Evolutionary conservation across 805 yeast genomes (phyloP).

Genomic region (Barnettozyma siamensis): DNA sequence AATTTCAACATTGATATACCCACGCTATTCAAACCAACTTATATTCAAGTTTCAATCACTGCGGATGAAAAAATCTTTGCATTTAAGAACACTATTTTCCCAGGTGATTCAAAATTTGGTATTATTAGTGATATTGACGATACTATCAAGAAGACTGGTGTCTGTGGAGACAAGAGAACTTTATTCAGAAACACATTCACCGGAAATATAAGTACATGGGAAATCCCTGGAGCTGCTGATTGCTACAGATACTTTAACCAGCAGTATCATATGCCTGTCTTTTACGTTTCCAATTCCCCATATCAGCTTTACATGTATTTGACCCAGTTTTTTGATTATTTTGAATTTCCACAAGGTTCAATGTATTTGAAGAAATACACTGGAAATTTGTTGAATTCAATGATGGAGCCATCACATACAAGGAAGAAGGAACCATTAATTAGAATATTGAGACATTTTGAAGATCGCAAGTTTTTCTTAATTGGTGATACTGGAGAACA

Average conservation of each 20-base stretch:
- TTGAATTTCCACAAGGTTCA: conserved; percentile 70
- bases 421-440: conserved; percentile 65
- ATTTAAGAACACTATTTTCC: conserved; percentile 39
- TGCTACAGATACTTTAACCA: conserved; percentile 58
- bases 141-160: conserved; percentile 87
- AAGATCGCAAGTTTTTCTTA: conserved; percentile 69
- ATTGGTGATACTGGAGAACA: conserved; percentile 96
- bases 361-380: conserved; percentile 81
- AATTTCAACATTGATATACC: conserved; percentile 49
- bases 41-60: conserved; percentile 44
- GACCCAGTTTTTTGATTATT: conserved; percentile 46
- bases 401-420: conserved; percentile 83
- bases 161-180: conserved; percentile 79
- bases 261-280: conserved; percentile 50
- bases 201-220: conserved; percentile 59
- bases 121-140: conserved; percentile 92
- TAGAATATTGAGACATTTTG: conserved; percentile 66
- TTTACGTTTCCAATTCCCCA: conserved; percentile 94
- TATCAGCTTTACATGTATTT: conserved; percentile 62
- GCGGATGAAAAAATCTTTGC: conserved; percentile 43
- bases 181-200: conserved; percentile 74
- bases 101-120: conserved; percentile 50
- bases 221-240: conserved; percentile 63
- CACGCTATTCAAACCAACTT: conserved; percentile 57
- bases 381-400: conserved; percentile 73